Conservation (phyloP, 768 basidiomycete genomes). For the Suillus alpinus region DNA sequence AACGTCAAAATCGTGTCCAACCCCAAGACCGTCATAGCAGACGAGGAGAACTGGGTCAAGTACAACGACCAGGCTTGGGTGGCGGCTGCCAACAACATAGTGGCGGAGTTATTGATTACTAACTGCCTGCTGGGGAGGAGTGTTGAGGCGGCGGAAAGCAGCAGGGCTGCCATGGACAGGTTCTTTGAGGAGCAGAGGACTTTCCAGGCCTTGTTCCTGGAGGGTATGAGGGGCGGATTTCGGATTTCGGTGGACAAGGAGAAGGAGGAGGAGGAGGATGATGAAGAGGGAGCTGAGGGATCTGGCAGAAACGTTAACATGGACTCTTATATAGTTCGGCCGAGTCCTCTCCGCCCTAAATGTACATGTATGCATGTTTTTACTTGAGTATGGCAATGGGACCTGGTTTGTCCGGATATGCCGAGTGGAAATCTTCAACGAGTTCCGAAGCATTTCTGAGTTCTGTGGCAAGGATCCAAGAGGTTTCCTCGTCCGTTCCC, state of each 20-base stretch:
- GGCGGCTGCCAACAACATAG: too few relatives aligned
- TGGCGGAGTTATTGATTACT: not conserved
- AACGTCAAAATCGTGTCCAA: too few relatives aligned
- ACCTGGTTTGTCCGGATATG: slow-evolving; percentile 1
- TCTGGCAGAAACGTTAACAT: too few relatives aligned
- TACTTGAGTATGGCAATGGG: not conserved
- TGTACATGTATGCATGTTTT: not conserved
- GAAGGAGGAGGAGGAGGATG: not conserved
- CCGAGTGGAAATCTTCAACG: not conserved
- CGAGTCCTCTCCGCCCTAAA: not conserved
- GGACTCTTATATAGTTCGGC: not conserved
- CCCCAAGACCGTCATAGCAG: too few relatives aligned
- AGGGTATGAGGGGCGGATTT: too few relatives aligned
- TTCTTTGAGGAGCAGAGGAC: too few relatives aligned
- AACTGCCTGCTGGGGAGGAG: not conserved
- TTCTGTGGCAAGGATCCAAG: slow-evolving; percentile 12
- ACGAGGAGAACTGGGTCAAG: too few relatives aligned
- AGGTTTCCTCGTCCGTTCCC: slow-evolving; percentile 15
- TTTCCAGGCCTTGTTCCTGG: too few relatives aligned
- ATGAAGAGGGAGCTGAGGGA: not conserved
- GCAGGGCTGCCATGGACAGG: too few relatives aligned
- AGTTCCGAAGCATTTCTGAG: not conserved
- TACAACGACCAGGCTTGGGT: too few relatives aligned
- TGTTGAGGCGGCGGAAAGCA: not conserved
- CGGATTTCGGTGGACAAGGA: not conserved